Evolutionary conservation across 306 rosid genomes (phyloP).

Genomic region (Glycyrrhiza uralensis): DNA sequence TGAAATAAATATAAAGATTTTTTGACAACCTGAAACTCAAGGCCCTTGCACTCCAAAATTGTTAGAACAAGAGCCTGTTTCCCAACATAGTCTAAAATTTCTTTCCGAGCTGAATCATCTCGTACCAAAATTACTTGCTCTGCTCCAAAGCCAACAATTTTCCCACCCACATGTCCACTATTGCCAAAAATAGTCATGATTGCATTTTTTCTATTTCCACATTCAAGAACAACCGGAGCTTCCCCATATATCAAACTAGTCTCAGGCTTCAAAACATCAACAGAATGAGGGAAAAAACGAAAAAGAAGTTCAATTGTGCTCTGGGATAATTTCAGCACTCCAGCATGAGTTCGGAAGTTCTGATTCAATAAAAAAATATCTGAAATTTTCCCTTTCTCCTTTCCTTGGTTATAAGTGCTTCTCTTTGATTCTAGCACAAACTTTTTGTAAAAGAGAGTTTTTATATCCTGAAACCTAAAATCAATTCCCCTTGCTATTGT

Average conservation of each 20-base stretch:
- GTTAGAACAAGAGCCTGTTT: constrained; percentile 80
- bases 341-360: constrained; percentile 76
- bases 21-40: constrained; percentile 69
- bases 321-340: constrained; percentile 65
- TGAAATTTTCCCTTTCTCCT: constrained; percentile 44
- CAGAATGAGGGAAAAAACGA: constrained; percentile 61
- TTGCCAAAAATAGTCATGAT: constrained; percentile 67
- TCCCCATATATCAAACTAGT: constrained; percentile 66
- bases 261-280: constrained; percentile 70
- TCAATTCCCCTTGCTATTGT: constrained; percentile 83
- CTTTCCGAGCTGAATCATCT: constrained; percentile 51
- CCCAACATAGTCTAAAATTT: constrained; percentile 46
- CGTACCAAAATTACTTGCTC: constrained; percentile 85
- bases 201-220: constrained; percentile 52
- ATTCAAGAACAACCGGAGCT: constrained; percentile 61
- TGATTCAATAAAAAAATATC: constrained; percentile 51
- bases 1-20: not conserved
- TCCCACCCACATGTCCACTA: constrained; percentile 28
- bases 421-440: constrained; percentile 45
- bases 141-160: constrained; percentile 74
- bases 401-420: constrained; percentile 24
- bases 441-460: constrained; percentile 54
- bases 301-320: constrained; percentile 64
- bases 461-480: constrained; percentile 72
- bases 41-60: constrained; percentile 80